A percentile compares a stretch with the other conserved stretches of the same genome.
phyloP scores from a whole-genome alignment of 768 basidiomycete species.

The Nevesoporus exiguus region DNA sequence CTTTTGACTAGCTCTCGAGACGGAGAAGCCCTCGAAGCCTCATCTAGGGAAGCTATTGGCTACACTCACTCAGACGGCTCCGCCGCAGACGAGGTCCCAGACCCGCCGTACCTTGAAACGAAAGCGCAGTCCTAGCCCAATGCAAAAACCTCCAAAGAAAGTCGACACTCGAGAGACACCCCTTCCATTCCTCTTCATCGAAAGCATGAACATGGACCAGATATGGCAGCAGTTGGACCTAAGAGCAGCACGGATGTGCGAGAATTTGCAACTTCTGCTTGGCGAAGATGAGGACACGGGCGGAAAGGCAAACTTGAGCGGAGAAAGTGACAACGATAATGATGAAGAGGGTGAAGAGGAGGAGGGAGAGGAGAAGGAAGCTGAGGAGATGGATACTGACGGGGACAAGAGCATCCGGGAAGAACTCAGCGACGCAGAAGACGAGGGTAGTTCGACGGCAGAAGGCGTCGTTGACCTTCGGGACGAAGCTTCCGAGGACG shows the following conservation, averaged over 20 bases:
- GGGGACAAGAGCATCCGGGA: conserved; percentile 26
- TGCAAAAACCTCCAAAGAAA: conserved; percentile 32
- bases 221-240: conserved; percentile 95
- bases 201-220: conserved; percentile 81
- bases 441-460: conserved; percentile 26
- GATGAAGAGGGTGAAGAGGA: conserved; percentile 24
- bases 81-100: conserved; percentile 75
- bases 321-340: conserved; percentile 14
- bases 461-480: conserved; percentile 32
- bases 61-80: conserved; percentile 62
- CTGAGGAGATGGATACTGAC: conserved; percentile 29
- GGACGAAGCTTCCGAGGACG: conserved; percentile 39
- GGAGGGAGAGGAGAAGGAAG: conserved; percentile 30
- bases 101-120: conserved; percentile 37
- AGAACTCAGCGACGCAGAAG: conserved; percentile 23
- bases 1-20: conserved; percentile 51
- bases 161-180: conserved; percentile 59
- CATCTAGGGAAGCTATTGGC: conserved; percentile 64
- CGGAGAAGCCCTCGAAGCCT: conserved; percentile 62
- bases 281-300: conserved; percentile 41
- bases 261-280: conserved; percentile 64
- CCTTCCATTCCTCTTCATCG: conserved; percentile 65
- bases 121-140: conserved; percentile 42
- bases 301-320: conserved; percentile 15
- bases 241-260: conserved; percentile 64